Conservation (phyloP, 176 grass and related monocot genomes). For the Aegilops longissima region DNA sequence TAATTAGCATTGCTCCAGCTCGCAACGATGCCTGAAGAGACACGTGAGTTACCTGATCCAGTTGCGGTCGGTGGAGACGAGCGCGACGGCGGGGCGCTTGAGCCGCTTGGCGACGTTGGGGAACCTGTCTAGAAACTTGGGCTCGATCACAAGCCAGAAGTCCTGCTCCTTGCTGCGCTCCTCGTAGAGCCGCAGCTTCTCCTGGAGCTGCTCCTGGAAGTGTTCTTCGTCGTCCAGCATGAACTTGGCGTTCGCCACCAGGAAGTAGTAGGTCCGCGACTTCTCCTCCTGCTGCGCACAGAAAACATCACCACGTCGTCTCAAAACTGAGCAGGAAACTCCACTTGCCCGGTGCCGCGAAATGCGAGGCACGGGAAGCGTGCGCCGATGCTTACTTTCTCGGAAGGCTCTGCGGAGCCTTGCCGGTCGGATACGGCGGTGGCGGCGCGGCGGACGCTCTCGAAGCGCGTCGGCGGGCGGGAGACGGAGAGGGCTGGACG, state of each 20-base stretch:
- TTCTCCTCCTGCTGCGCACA: conserved; percentile 47
- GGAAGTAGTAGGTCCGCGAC: conserved; percentile 68
- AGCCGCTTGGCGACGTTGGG: conserved; percentile 73
- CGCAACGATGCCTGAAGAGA: not conserved
- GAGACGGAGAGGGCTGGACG: conserved; percentile 21
- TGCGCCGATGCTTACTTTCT: conserved; percentile 31
- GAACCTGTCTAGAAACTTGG: conserved; percentile 87
- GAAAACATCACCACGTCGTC: not conserved
- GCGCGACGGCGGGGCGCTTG: conserved; percentile 77
- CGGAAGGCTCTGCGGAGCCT: conserved; percentile 42
- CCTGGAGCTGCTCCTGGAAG: conserved; percentile 85
- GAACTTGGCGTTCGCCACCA: conserved; percentile 96
- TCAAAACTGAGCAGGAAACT: not conserved
- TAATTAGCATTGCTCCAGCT: not conserved
- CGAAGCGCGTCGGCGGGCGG: not conserved
- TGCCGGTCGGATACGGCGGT: conserved; percentile 61
- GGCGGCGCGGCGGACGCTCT: conserved; percentile 39
- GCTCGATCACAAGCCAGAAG: conserved; percentile 95
- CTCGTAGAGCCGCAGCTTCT: conserved; percentile 57
- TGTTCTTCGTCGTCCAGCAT: conserved; percentile 99
- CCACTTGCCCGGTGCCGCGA: not conserved
- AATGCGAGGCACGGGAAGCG: not conserved
- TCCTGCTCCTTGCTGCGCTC: conserved; percentile 78
- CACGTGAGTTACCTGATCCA: conserved; percentile 77
- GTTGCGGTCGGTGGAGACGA: conserved; percentile 76